A percentile compares a stretch with the other conserved stretches of the same genome.
phyloP scores from a whole-genome alignment of 495 filamentous ascomycete genomes.

The Podospora pseudopauciseta region DNA sequence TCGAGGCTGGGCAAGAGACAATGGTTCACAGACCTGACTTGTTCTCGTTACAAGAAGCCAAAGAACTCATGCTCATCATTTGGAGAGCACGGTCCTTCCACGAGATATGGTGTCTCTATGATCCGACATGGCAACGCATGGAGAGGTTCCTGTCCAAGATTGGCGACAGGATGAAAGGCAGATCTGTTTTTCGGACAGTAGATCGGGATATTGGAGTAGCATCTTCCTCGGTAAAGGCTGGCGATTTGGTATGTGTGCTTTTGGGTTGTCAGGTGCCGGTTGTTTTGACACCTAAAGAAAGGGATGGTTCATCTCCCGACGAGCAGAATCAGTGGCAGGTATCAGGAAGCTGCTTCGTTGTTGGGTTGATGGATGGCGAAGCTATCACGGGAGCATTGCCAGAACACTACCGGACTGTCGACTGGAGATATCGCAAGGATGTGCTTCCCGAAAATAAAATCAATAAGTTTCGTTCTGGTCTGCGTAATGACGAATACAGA shows the following conservation, averaged over 20 bases:
- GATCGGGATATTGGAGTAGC: neutral
- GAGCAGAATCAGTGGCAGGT: neutral
- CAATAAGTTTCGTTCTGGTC: neutral
- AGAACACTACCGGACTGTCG: neutral
- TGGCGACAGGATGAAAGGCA: neutral
- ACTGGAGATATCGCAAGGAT: neutral
- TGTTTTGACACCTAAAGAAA: neutral
- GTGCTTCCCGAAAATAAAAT: neutral
- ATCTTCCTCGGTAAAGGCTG: neutral
- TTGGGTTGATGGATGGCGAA: neutral
- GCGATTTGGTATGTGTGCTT: neutral
- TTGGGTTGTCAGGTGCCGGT: neutral
- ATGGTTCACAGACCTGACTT: neutral
- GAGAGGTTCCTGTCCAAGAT: neutral
- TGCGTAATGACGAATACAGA: neutral
- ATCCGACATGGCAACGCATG: neutral
- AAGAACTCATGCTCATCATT: neutral
- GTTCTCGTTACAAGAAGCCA: neutral
- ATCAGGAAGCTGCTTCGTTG: neutral
- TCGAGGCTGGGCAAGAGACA: neutral
- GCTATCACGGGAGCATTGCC: neutral
- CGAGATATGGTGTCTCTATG: neutral
- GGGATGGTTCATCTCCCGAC: neutral
- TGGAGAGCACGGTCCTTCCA: neutral
- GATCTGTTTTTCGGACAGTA: neutral